Evolutionary conservation across 2,329 filamentous ascomycete species (phyloP), one percentile per base, ranked within the genome.

Genomic region (Botrytis deweyae): DNA sequence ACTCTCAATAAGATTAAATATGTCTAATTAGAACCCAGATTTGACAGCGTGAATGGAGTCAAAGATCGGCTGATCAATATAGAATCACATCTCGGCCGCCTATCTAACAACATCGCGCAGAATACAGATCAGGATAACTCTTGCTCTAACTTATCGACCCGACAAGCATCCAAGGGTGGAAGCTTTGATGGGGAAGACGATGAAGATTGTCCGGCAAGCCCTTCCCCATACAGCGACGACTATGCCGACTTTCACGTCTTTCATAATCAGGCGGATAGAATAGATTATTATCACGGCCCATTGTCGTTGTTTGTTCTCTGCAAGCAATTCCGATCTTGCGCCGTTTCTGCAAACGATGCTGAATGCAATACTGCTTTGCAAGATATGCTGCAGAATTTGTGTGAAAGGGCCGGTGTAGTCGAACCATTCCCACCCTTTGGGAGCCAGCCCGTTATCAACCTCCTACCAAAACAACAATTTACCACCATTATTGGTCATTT

Each of bases 21-120:
- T 29, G n/a, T n/a, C 52, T 55, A 29, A 55, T 55, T 29, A 7
- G n/a, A 18, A 0, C 5, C 14, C 14, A 55, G 72, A 64, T 73
- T 69, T 44, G 65, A 73, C 16, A 73, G 72, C 33, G 64, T 73
- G 14, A 70, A 58, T 63, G 65, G 65, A 6, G 64, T 73, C 33
- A 36, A 70, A 58, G 72, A 69, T 4, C 65, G 72, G 29, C 29
- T 73, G 40, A n/a, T 36, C 38, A 73, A 36, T 18, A 73, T 70
- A 62, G 72, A 73, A 58, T 63, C 72, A 14, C 65, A 73, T 64
- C 72, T 73, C 38, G 65, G 58, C 58, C 72, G 72, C 52, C 42
- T 73, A 29, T 55, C 52, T 55, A 29, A 55, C 52, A 55, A 55
- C n/a, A 55, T 55, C n/a, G n/a, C 14, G 6, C 52, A 55, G 5